Evolutionary conservation across 306 rosid genomes (phyloP), one percentile per base, ranked within the genome.

Genomic region (Heteromeles arbutifolia): DNA sequence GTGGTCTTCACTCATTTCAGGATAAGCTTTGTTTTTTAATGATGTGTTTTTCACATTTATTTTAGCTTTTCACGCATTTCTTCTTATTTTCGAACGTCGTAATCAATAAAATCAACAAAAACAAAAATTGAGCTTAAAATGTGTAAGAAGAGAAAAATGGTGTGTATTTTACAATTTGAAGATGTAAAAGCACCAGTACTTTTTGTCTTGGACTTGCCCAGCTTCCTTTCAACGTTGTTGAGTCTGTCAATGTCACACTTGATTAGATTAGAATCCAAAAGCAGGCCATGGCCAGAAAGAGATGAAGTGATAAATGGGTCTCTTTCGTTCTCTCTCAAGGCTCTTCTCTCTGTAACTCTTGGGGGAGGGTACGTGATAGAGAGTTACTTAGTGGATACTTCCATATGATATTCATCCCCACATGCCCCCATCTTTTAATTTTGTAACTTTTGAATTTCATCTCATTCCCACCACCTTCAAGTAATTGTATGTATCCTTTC

Each of bases 331-430:
- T 13, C 18, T 13, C 53, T 44, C 53, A 4, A 17, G 18, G 57
- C 74, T 87, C 87, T 43, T 68, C 63, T 19, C 73, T 39, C 58
- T 84, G 92, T 74, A 80, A 74, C 44, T n/a, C 13, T 74, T 25
- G 57, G 67, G 77, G 56, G 63, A 78, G 10, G 70, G 84, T 90
- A 82, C 84, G 88, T 91, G 89, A 72, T 21, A 15, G 75, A 83
- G 81, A 53, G 78, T 58, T 52, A 78, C 81, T 76, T 76, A 70
- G 71, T 84, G 25, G 9, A 77, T 68, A 68, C 73, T 69, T 17
- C 74, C 83, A 69, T 77, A 45, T 50, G 61, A 70, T 29, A 24
- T 72, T 72, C 74, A 75, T 78, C 76, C 85, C 70, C 79, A 74
- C 73, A 29, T 78, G 52, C 72, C 26, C 50, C 9, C 11, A 12